phyloP scores from a whole-genome alignment of 1,284 basidiomycete species.

The Bjerkandera adusta region DNA sequence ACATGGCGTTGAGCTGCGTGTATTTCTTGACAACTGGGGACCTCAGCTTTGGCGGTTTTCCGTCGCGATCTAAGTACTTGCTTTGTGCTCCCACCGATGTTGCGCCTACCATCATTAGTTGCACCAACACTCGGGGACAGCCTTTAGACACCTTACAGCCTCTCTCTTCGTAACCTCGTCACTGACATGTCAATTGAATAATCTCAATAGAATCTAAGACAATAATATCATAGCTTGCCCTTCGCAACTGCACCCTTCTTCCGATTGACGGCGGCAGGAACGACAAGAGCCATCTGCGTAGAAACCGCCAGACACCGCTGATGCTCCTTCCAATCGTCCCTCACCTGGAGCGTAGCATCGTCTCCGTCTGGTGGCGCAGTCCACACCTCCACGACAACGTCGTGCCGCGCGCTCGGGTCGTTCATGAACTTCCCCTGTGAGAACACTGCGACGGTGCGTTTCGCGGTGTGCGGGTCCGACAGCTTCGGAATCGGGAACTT shows the following conservation, averaged over 20 bases:
- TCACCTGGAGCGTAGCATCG: too few species aligned
- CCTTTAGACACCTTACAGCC: too few species aligned
- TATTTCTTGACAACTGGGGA: too few species aligned
- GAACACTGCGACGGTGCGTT: slow-evolving; percentile 54
- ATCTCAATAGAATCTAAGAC: too few species aligned
- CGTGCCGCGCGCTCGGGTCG: slow-evolving; percentile 52
- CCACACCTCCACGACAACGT: slow-evolving; percentile 59
- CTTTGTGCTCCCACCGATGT: too few species aligned
- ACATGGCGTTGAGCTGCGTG: too few species aligned
- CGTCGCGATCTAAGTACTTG: too few species aligned
- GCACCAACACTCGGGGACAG: too few species aligned
- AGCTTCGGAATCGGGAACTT: slow-evolving; percentile 52
- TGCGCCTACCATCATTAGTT: too few species aligned
- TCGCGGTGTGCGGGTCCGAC: slow-evolving; percentile 30
- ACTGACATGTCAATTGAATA: too few species aligned
- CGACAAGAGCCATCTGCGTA: slow-evolving; percentile 54
- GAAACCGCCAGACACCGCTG: slow-evolving; percentile 62
- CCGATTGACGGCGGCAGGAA: slow-evolving; percentile 46
- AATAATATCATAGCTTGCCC: slow-evolving; percentile 1
- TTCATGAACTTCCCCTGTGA: slow-evolving; percentile 46
- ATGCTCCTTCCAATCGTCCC: slow-evolving; percentile 51
- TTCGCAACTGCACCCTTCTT: slow-evolving; percentile 34
- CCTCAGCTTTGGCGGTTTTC: too few species aligned
- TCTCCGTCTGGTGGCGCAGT: slow-evolving; percentile 55
- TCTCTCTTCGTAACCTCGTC: too few species aligned